Evolutionary conservation across 148 eudicot species (phyloP).

Genomic region (Amaranthus cruentus): DNA sequence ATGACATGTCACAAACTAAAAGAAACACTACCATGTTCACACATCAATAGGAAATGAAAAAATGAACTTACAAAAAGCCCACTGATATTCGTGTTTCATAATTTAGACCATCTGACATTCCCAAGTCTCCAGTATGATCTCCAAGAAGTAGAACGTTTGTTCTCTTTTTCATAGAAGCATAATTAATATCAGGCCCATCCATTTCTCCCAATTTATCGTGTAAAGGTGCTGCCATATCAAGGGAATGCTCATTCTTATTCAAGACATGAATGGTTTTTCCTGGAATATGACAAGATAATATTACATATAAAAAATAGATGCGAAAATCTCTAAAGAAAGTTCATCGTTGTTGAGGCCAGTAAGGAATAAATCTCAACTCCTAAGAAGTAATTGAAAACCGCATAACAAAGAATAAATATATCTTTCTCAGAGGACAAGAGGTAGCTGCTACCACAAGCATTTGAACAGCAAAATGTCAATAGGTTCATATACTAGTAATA

Average conservation of each 20-base stretch:
- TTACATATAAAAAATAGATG: constrained; percentile 2
- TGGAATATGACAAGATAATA: constrained; percentile 23
- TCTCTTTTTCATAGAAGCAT: constrained; percentile 55
- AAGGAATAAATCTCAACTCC: neutral
- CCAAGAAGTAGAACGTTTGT: constrained; percentile 89
- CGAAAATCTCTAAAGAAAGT: neutral
- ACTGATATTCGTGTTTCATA: constrained; percentile 79
- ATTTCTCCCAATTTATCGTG: constrained; percentile 53
- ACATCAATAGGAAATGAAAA: neutral
- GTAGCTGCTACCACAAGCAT: neutral
- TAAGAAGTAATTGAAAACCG: neutral
- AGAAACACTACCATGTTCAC: no score
- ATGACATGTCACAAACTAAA: neutral
- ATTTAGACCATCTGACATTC: constrained; percentile 91
- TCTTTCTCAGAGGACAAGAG: neutral
- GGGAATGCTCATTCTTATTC: constrained; percentile 94
- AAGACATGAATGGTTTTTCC: constrained; percentile 93
- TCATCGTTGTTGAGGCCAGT: neutral
- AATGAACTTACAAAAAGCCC: constrained; percentile 77
- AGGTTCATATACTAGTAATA: constrained; percentile 9
- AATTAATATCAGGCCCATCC: constrained; percentile 43
- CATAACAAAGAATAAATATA: neutral
- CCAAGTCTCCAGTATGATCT: constrained; percentile 91
- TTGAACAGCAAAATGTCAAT: neutral
- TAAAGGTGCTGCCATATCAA: constrained; percentile 88